Evolutionary conservation across 1,284 basidiomycete genomes (phyloP).

Genomic region (Anthracocystis walkeri): DNA sequence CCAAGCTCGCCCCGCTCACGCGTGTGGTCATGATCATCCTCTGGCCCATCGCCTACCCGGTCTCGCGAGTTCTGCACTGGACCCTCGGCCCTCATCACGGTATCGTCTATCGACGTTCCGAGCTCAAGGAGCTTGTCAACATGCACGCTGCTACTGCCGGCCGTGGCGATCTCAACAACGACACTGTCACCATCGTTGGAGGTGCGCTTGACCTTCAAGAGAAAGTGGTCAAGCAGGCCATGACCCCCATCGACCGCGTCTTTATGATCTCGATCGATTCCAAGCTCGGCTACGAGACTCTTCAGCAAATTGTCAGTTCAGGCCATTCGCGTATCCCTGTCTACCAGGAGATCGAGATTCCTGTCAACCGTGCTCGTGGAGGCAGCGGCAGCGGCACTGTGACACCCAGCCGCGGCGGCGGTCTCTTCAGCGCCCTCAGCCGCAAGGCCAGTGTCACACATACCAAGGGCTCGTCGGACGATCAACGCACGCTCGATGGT

Average conservation of each 20-base stretch:
- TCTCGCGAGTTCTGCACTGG: slow-evolving; percentile 68
- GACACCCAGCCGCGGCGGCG: slow-evolving; percentile 35
- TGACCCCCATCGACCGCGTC: slow-evolving; percentile 78
- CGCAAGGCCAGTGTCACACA: slow-evolving; percentile 69
- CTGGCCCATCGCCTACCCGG: slow-evolving; percentile 69
- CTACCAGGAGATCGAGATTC: slow-evolving; percentile 71
- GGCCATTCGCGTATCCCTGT: slow-evolving; percentile 78
- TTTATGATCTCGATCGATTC: slow-evolving; percentile 86
- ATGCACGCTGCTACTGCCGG: slow-evolving; percentile 76
- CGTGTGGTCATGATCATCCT: slow-evolving; percentile 66
- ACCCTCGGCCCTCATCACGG: slow-evolving; percentile 68
- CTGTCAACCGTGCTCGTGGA: slow-evolving; percentile 36
- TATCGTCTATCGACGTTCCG: slow-evolving; percentile 70
- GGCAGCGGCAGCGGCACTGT: slow-evolving; percentile 49
- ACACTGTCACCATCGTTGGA: slow-evolving; percentile 81
- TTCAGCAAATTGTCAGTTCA: slow-evolving; percentile 80
- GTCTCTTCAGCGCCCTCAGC: slow-evolving; percentile 42
- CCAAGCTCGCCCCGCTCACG: slow-evolving; percentile 66
- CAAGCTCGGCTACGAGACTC: slow-evolving; percentile 81
- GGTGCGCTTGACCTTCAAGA: slow-evolving; percentile 80
- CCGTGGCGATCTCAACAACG: slow-evolving; percentile 77
- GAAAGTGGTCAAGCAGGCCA: slow-evolving; percentile 78
- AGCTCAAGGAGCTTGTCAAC: slow-evolving; percentile 80
- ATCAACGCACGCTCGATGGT: slow-evolving; percentile 43
- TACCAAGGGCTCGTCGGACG: slow-evolving; percentile 25